Evolutionary conservation across 225 moss, liverwort and hornwort species (phyloP).

Genomic region (Bryum argenteum): DNA sequence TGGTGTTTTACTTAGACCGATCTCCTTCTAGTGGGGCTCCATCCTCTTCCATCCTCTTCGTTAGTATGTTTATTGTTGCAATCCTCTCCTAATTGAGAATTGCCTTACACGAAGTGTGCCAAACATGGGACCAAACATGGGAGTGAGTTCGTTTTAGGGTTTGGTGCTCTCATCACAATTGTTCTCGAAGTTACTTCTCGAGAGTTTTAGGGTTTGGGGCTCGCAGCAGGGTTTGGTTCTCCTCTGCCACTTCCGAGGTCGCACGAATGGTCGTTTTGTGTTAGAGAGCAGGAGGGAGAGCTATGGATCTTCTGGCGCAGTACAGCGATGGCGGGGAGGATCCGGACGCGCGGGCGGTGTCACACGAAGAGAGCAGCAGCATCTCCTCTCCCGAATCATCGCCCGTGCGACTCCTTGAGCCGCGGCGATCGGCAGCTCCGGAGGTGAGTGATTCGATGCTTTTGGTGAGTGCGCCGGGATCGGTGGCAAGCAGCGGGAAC

Average conservation of each 20-base stretch:
- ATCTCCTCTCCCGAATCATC: conserved; percentile 56
- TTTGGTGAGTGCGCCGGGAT: conserved; percentile 27
- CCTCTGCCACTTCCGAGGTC: background rate
- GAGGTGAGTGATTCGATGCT: conserved; percentile 72
- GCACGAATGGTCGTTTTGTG: background rate
- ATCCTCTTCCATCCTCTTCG: too few species aligned
- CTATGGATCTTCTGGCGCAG: conserved; percentile 49
- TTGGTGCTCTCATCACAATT: conserved; percentile 8
- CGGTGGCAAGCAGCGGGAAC: conserved; percentile 10
- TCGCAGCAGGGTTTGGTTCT: background rate
- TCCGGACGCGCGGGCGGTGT: background rate
- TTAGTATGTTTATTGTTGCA: too few species aligned
- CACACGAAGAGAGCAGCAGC: conserved; percentile 49
- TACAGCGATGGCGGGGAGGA: conserved; percentile 38
- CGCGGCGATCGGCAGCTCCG: conserved; percentile 69
- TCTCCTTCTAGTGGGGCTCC: too few species aligned
- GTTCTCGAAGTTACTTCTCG: background rate
- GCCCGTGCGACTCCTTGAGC: conserved; percentile 62
- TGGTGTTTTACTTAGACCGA: too few species aligned
- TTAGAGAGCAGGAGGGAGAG: background rate
- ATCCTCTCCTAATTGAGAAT: too few species aligned
- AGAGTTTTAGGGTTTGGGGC: conserved; percentile 6
- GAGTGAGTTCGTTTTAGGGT: conserved; percentile 6
- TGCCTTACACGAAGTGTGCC: too few species aligned
- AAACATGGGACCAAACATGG: too few species aligned